Conservation (phyloP, 257 asterid species). For the Cynanchum wilfordii region DNA sequence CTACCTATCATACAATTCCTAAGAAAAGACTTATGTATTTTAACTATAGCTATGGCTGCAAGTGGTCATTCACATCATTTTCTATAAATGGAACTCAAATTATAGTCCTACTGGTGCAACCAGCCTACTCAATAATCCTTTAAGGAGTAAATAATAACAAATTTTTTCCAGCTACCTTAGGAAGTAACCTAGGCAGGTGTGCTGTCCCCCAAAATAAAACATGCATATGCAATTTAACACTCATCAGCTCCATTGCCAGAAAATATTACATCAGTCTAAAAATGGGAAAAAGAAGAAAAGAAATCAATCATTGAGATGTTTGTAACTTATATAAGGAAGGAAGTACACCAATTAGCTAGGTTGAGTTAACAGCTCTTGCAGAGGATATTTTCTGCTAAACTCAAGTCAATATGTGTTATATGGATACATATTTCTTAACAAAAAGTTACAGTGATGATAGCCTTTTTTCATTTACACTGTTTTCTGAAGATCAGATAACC, state of each 20-base stretch:
- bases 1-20: not conserved
- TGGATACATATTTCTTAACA: not conserved
- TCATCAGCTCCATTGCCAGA: not conserved
- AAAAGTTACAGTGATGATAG: not conserved
- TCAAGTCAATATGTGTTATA: not conserved
- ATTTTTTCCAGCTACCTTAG: not conserved
- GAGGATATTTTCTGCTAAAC: not conserved
- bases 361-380: not conserved
- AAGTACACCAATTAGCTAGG: not conserved
- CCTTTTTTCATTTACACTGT: not conserved
- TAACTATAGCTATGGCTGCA: not conserved
- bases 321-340: not conserved
- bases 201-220: not conserved
- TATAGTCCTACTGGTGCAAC: not conserved
- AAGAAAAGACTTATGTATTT: not conserved
- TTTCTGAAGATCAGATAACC: slow-evolving; percentile 1
- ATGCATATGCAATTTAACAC: not conserved
- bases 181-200: not conserved
- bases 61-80: not conserved
- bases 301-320: not conserved
- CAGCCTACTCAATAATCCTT: not conserved
- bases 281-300: not conserved
- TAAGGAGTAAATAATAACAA: not conserved
- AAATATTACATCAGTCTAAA: not conserved
- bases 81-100: not conserved